Evolutionary conservation across 257 asterid genomes (phyloP).

Genomic region (Forsythia suspensa): DNA sequence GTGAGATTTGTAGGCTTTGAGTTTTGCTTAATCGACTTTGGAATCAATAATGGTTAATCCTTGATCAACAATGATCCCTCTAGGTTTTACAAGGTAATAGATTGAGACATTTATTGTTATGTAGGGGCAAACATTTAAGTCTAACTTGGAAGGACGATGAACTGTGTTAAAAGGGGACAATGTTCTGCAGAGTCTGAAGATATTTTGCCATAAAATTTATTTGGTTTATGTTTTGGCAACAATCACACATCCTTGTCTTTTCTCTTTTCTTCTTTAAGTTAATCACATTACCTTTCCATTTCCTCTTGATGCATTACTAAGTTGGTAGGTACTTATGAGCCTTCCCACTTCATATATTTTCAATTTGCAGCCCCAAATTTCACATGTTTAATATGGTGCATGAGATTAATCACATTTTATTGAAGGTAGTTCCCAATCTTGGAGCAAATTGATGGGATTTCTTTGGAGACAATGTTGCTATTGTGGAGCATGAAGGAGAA

Average conservation of each 20-base stretch:
- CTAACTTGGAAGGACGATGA: not conserved
- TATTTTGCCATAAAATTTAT: not conserved
- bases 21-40: not conserved
- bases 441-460: constrained; percentile 64
- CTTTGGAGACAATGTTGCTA: constrained; percentile 86
- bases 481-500: constrained; percentile 99
- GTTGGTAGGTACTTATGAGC: not conserved
- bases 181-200: not conserved
- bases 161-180: not conserved
- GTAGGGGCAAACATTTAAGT: not conserved
- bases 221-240: not conserved
- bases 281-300: not conserved
- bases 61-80: no score
- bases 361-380: not conserved
- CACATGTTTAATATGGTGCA: not conserved
- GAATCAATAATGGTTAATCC: not conserved
- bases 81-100: not conserved
- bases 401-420: constrained; percentile 28
- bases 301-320: not conserved
- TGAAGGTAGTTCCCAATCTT: constrained; percentile 72
- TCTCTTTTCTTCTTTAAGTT: not conserved
- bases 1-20: not conserved
- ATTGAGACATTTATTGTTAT: not conserved
- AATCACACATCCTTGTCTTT: not conserved
- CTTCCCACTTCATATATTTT: not conserved